Base-by-base conservation (phyloP, 345 rosid species). In the Corchorus capsularis region DNA sequence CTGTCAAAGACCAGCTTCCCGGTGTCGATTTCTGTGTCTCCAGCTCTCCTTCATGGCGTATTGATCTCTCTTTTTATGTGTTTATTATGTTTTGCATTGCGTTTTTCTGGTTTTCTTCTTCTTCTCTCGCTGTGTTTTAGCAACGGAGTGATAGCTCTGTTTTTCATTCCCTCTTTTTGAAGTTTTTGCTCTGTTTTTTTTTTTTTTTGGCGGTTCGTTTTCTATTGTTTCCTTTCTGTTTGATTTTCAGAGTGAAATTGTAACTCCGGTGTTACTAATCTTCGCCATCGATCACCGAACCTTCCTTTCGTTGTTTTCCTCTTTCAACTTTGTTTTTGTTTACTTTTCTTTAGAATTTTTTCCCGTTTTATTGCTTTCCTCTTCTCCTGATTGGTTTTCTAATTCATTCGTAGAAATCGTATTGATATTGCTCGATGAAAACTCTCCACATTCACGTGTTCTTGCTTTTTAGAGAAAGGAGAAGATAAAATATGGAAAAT, bases 11-110 rank as follows among this genome's bases (percentile, higher is more conserved):
- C 63, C 98, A 95, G 87, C 98, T 92, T 45, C 98, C 98, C 2
- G 97, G 93, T 66, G 84, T 95, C 39, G 96, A 92, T 45, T 83
- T 69, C 77, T 93, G 98, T 80, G 82, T 92, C 61, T 83, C 90
- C 64, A 95, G 98, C 80, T 79, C 85, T 78, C 99, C 99, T 50
- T 52, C 87, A 20, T 95, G 99, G 99, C 83, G 98, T 95, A 86
- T n/a, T 43, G 5, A 17, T 57, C 62, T 41, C 46, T 74, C 10
- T 10, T 5, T 16, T 53, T 7, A 32, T 19, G 52, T 7, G 4
- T 19, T 69, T 35, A 20, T 11, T 46, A 16, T 27, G 2, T 71
- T 16, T 49, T 5, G 41, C 39, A 8, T 22, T 49, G 0, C 27
- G 1, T 11, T 19, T n/a, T 47, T 13, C 49, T 32, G 9, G 46